Evolutionary conservation across 768 basidiomycete species (phyloP), one percentile per base, ranked within the genome.

Genomic region (Mycena galopus): DNA sequence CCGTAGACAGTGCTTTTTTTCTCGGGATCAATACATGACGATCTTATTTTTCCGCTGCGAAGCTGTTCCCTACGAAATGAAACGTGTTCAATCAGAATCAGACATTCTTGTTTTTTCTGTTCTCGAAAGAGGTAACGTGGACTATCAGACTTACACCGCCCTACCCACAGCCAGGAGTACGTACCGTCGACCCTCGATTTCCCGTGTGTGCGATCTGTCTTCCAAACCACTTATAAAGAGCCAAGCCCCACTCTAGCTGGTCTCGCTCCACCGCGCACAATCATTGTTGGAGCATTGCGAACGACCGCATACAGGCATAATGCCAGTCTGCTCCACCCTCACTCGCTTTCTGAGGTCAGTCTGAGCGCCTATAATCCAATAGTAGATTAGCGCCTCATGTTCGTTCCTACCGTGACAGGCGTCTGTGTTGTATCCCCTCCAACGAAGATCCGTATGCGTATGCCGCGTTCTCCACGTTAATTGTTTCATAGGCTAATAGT

Each of bases 361-460:
- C 17, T 42, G 19, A 32, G 44, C 44, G 37, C 44, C 42, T 50
- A 25, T 8, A 27, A 14, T 14, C 12, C 14, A n/a, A n/a, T n/a
- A 16, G 12, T 3, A 27, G 23, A 58, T 67, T 1, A 32, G 42
- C 56, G 57, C 66, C 51, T 67, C 1, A 67, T 47, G 12, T 37
- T 30, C 30, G 25, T 19, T 30, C 21, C 4, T n/a, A 21, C 37
- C n/a, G n/a, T 1, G 32, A n/a, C 19, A 67, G 66, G 44, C 66
- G 57, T 44, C 10, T 67, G 42, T 37, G 58, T 8, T 50, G 44
- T 44, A n/a, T n/a, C n/a, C 29, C 10, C 23, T 51, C 55, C 53
- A 56, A 42, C 37, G 53, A 56, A 16, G 65, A 67, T 58, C 44
- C 33, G 66, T 50, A 57, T n/a, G 25, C 66, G 66, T 67, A 59